A percentile compares a stretch with the other conserved stretches of the same genome.
phyloP scores from a whole-genome alignment of 2,329 filamentous ascomycete species.

The Tolypocladium sp. region DNA sequence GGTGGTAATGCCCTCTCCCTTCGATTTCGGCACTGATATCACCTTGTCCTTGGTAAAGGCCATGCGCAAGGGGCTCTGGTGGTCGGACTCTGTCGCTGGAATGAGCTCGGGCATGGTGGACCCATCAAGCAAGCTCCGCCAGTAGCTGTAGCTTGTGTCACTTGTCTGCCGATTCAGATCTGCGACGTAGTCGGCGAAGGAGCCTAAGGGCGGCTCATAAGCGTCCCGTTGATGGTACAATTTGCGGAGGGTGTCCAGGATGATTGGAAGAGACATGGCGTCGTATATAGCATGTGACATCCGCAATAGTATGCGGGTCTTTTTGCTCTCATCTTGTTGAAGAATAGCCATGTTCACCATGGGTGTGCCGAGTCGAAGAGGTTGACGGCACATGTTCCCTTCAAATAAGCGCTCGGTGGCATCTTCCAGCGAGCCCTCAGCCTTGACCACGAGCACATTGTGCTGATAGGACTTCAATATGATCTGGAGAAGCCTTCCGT shows the following conservation, averaged over 20 bases:
- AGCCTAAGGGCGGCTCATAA: not conserved
- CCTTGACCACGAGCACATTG: not conserved
- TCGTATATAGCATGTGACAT: not conserved
- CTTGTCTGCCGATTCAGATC: not conserved
- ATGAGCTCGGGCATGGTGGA: not conserved
- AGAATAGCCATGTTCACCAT: not conserved
- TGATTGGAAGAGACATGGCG: not conserved
- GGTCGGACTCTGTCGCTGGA: not conserved
- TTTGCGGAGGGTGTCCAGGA: not conserved
- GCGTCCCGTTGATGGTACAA: not conserved
- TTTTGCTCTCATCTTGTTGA: not conserved
- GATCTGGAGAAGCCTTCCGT: not conserved
- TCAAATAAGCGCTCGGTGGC: not conserved
- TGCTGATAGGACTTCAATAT: not conserved
- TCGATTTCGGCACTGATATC: not conserved
- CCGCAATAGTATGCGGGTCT: not conserved
- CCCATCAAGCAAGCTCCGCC: not conserved
- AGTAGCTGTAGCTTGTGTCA: not conserved
- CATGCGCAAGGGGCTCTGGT: not conserved
- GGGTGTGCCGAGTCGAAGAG: not conserved
- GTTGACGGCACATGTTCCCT: not conserved
- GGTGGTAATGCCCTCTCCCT: not conserved
- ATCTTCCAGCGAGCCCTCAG: not conserved
- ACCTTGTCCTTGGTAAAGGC: not conserved
- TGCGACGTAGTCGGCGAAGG: not conserved